These are phyloP conservation scores for Senna siamea DNA, from an alignment of 306 rosid species.

Conservation along the genomic window DNA sequence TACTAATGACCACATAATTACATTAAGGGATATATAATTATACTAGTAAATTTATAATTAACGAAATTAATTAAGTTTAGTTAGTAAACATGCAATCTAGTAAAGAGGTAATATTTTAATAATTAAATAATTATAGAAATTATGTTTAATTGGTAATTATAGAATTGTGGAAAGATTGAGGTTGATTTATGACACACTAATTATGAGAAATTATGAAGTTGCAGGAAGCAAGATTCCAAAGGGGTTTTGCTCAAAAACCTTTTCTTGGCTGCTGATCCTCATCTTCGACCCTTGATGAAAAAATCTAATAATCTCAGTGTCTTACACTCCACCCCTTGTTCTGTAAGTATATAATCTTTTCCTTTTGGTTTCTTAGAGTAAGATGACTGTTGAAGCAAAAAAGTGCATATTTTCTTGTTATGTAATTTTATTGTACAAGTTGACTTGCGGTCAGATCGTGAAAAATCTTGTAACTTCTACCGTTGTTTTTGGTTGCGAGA, in stretches of 20 bases:
- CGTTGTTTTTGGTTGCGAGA: not conserved
- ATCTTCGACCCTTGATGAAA: constrained; percentile 40
- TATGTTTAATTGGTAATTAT: no score
- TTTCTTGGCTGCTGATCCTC: constrained; percentile 61
- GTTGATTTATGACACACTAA: no score
- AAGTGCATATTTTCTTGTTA: not conserved
- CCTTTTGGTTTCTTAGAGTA: not conserved
- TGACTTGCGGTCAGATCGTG: not conserved
- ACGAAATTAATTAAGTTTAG: no score
- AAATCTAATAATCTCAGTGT: constrained; percentile 17
- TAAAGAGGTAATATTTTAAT: no score
- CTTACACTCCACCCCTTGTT: constrained; percentile 39
- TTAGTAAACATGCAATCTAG: no score
- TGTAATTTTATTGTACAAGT: not conserved
- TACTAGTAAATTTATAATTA: no score
- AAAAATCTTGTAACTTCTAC: not conserved
- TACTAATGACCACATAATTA: no score
- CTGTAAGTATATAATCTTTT: constrained; percentile 14
- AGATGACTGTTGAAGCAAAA: not conserved
- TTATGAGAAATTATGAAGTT: no score
- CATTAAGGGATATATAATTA: no score
- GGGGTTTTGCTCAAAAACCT: constrained; percentile 57
- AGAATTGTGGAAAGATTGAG: no score
- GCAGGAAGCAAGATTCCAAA: constrained; percentile 14
- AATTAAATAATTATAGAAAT: no score